Evolutionary conservation across 176 grass and related monocot species (phyloP).

Genomic region (Aegilops sharonensis): DNA sequence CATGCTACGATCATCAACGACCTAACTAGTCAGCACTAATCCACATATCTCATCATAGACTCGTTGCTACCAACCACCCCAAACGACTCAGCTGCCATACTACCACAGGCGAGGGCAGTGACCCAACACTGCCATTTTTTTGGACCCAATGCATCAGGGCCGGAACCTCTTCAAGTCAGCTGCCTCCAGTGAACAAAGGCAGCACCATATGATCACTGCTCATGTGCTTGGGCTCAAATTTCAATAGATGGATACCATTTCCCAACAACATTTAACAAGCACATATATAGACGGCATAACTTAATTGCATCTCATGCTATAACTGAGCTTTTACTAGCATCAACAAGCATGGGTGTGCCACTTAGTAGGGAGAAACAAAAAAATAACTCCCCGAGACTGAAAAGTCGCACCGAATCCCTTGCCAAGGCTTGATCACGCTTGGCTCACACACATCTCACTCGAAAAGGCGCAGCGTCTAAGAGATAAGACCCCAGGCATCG

Average conservation of each 20-base stretch:
- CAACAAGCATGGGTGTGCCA: neutral
- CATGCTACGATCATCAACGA: neutral
- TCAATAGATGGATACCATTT: neutral
- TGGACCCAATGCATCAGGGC: neutral
- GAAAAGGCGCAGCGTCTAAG: neutral
- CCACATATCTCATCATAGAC: neutral
- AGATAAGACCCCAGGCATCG: neutral
- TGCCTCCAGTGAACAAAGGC: neutral
- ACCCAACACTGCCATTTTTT: neutral
- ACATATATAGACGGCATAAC: neutral
- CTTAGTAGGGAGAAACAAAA: neutral
- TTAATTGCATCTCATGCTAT: neutral
- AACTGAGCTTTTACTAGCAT: neutral
- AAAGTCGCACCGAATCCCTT: neutral
- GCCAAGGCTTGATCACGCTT: slow-evolving; percentile 11
- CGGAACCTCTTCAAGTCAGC: neutral
- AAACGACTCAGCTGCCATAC: neutral
- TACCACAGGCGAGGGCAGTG: neutral
- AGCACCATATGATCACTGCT: neutral
- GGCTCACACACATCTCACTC: neutral
- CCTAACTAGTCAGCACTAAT: neutral
- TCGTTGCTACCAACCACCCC: neutral
- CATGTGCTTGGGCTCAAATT: neutral
- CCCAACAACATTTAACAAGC: neutral
- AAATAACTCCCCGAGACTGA: neutral